phyloP scores from a whole-genome alignment of 2,329 filamentous ascomycete species.

The Hirsutella thompsonii region DNA sequence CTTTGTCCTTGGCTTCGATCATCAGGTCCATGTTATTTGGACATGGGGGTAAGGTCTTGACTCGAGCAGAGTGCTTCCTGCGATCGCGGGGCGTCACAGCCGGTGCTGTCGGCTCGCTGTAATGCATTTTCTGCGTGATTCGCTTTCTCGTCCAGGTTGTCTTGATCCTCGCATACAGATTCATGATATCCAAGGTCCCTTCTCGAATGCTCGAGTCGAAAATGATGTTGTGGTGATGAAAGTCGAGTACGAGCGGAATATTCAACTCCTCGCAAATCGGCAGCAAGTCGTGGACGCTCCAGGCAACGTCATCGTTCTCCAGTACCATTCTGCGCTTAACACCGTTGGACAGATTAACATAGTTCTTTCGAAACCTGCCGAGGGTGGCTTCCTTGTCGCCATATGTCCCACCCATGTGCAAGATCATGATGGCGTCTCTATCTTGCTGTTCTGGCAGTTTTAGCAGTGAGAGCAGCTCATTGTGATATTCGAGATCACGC shows the following conservation, averaged over 20 bases:
- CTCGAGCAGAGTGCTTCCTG: conserved; percentile 74
- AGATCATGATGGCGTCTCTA: conserved; percentile 81
- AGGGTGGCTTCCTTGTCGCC: conserved; percentile 75
- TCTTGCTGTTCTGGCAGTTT: conserved; percentile 66
- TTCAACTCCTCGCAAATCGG: conserved; percentile 89
- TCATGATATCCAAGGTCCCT: conserved; percentile 69
- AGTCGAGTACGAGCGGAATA: conserved; percentile 86
- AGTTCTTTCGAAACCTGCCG: conserved; percentile 66
- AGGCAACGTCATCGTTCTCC: conserved; percentile 89
- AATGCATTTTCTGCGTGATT: conserved; percentile 95
- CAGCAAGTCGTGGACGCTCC: conserved; percentile 82
- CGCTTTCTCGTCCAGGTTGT: conserved; percentile 74
- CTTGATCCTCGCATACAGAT: conserved; percentile 61
- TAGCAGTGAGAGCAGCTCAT: conserved; percentile 69
- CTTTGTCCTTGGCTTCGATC: conserved; percentile 98
- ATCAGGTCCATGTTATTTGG: conserved; percentile 82
- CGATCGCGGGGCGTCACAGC: conserved; percentile 68
- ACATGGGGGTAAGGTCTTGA: conserved; percentile 71
- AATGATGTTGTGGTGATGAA: conserved; percentile 89
- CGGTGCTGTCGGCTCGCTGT: conserved; percentile 55
- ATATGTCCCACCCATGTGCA: conserved; percentile 87
- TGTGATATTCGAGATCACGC: conserved; percentile 77
- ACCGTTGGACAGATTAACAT: conserved; percentile 48
- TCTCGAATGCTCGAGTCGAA: conserved; percentile 68
- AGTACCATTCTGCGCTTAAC: conserved; percentile 75